Base-by-base conservation (phyloP, 139 green algal genomes). In the Pleodorina starrii region DNA sequence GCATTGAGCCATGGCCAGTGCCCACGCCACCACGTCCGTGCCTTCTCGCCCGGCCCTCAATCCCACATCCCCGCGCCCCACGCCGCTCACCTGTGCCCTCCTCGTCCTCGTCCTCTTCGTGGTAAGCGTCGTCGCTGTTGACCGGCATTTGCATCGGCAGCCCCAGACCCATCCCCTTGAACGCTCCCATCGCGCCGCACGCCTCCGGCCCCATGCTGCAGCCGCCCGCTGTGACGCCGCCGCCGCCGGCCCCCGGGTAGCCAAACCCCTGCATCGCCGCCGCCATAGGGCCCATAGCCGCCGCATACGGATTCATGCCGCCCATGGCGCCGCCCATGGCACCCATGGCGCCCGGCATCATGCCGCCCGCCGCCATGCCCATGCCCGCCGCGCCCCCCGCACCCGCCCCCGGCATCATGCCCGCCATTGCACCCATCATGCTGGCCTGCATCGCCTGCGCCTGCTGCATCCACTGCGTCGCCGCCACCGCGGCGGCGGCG, bases 71-170 rank as follows among this genome's bases (percentile, higher is more conserved):
- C n/a, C n/a, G n/a, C n/a, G n/a, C n/a, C n/a, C 2, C 25, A 44
- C 51, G 5, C 78, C 23, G 2, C 78, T 50, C 51, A 73, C 51
- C 78, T n/a, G 36, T 73, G 54, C 38, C 5, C 36, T 40, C 78
- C 25, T 76, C 77, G 0, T 54, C 81, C 12, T 87, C 81, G 0
- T 87, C 81, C 16, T 87, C 81, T 0, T 87, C 81, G 2, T 48
- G 60, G 81, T 77, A 87, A 9, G 44, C 63, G 11, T 87, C 81
- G 21, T 87, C 81, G 63, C 81, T 87, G 81, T 77, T 87, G 43
- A 43, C 81, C 5, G 81, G 81, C 63, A 87, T 75, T 23, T 6
- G 57, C n/a, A n/a, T n/a, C n/a, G n/a, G n/a, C n/a, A n/a, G n/a
- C n/a, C n/a, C n/a, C 57, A 85, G 35, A 14, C 17, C n/a, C 51